Evolutionary conservation across 495 filamentous ascomycete genomes (phyloP).

Genomic region (Tuber microsphaerosporum): DNA sequence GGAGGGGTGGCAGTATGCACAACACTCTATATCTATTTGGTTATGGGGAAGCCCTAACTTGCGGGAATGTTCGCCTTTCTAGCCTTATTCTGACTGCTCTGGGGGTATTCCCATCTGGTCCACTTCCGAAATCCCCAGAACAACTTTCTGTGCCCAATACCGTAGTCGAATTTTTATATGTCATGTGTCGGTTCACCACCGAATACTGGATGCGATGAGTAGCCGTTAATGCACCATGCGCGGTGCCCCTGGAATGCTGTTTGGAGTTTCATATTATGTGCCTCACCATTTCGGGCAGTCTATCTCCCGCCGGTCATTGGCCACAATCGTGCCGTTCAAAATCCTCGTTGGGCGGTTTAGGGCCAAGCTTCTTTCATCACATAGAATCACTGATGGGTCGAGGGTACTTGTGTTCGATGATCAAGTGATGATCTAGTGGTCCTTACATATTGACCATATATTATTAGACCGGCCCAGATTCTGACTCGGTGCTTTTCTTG

Average conservation of each 20-base stretch:
- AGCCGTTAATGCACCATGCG: constrained; percentile 3
- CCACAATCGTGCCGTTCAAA: not conserved
- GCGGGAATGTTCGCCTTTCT: not conserved
- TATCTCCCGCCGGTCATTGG: not conserved
- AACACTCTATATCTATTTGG: not conserved
- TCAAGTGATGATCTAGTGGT: not conserved
- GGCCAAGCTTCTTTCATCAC: not conserved
- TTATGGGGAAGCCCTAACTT: not conserved
- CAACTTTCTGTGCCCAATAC: not conserved
- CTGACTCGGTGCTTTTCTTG: not conserved
- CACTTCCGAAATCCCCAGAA: not conserved
- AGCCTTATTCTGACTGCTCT: constrained; percentile 2
- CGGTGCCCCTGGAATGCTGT: not conserved
- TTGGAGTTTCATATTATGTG: constrained; percentile 2
- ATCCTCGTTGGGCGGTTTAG: not conserved
- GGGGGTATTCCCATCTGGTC: not conserved
- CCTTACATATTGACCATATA: not conserved
- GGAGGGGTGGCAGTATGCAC: not conserved
- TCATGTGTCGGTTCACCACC: not conserved
- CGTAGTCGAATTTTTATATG: not conserved
- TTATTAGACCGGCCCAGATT: not conserved
- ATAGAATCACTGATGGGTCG: not conserved
- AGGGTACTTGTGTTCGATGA: not conserved
- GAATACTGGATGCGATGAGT: constrained; percentile 2
- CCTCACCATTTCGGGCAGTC: not conserved